These are phyloP conservation scores for Trypethelium eluteriae DNA, from an alignment of 495 filamentous ascomycete genomes.

Conservation along the genomic window DNA sequence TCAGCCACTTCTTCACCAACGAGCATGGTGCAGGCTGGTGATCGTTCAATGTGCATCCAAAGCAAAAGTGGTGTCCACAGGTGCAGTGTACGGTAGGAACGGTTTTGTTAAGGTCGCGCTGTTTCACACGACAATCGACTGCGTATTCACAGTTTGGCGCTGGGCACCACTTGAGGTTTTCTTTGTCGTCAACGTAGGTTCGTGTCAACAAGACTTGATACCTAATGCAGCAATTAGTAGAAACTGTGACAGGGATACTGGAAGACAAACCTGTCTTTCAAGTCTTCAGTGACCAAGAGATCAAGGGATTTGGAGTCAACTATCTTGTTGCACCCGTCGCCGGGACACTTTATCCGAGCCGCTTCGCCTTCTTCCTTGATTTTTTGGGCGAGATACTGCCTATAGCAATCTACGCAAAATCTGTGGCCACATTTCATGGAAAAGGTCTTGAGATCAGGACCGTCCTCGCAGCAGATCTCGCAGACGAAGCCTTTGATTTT, in stretches of 20 bases:
- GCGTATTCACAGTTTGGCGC: conserved; percentile 92
- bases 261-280: conserved; percentile 54
- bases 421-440: conserved; percentile 93
- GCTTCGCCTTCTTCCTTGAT: conserved; percentile 93
- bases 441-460: conserved; percentile 69
- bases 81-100: conserved; percentile 83
- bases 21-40: conserved; percentile 90
- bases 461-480: conserved; percentile 95
- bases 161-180: conserved; percentile 92
- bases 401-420: conserved; percentile 91
- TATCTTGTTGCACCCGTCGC: conserved; percentile 77
- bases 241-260: not conserved
- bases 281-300: conserved; percentile 65
- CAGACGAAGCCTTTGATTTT: conserved; percentile 71
- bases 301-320: conserved; percentile 85
- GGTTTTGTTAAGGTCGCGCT: conserved; percentile 70
- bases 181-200: conserved; percentile 95
- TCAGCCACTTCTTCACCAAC: conserved; percentile 90
- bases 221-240: conserved; percentile 36
- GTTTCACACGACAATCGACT: conserved; percentile 77
- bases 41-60: conserved; percentile 86
- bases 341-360: conserved; percentile 86
- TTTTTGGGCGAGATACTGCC: conserved; percentile 83
- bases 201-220: conserved; percentile 82
- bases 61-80: conserved; percentile 85